These are phyloP conservation scores for Globisporangium acanthophoron DNA, from an alignment of 352 stramenopile species.

Conservation along the genomic window DNA sequence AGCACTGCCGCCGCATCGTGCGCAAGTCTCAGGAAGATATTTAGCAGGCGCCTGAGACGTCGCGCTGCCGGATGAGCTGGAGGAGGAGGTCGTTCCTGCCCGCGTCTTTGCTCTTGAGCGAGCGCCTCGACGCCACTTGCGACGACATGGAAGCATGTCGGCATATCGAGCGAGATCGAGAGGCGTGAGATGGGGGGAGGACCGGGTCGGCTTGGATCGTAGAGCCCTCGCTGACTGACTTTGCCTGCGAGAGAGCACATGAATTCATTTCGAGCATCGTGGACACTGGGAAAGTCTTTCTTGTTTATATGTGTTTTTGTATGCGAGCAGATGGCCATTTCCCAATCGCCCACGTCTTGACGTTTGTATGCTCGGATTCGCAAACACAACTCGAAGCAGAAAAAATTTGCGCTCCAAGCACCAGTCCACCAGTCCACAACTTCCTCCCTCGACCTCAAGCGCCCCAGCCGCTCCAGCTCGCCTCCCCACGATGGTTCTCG, in stretches of 20 bases:
- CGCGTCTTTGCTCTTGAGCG: too few relatives aligned
- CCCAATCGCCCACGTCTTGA: background rate
- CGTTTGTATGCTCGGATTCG: background rate
- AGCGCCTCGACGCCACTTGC: too few relatives aligned
- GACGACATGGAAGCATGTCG: too few relatives aligned
- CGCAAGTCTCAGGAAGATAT: conserved; percentile 92
- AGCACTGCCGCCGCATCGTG: conserved; percentile 86
- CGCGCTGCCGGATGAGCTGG: too few relatives aligned
- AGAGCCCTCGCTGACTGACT: background rate
- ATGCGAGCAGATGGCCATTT: too few relatives aligned
- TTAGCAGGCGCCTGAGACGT: conserved; percentile 33
- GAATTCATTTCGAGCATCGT: too few relatives aligned
- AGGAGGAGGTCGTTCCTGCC: too few relatives aligned
- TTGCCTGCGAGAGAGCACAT: too few relatives aligned
- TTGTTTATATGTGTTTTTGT: too few relatives aligned
- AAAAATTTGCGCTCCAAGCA: background rate
- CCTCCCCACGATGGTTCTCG: conserved; percentile 38
- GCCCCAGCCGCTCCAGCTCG: conserved; percentile 12
- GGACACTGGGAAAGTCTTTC: too few relatives aligned
- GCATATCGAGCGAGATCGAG: too few relatives aligned
- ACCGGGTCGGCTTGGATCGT: background rate
- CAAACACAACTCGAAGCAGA: background rate
- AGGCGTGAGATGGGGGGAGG: too few relatives aligned
- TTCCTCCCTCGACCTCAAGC: conserved; percentile 3
- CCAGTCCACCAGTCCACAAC: background rate